Evolutionary conservation across 1,284 basidiomycete genomes (phyloP), one percentile per base, ranked within the genome.

Genomic region (Cryptococcus sp.): DNA sequence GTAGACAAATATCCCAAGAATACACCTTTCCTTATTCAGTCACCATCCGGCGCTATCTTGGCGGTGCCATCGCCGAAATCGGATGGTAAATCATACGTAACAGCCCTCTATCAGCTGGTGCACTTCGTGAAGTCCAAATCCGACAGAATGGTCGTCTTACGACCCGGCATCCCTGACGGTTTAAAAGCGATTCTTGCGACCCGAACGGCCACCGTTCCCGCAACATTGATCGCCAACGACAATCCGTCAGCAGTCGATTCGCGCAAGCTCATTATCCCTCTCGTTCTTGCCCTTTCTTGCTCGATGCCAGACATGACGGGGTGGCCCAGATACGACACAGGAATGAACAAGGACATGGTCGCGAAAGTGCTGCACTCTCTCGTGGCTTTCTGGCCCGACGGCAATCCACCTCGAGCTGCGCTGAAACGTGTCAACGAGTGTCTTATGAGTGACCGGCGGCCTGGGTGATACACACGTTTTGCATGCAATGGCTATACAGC

Each of bases 361-460:
- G 69, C 74, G 0, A 55, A 59, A 26, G 52, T 59, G 17, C 61
- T 79, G 10, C 75, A 78, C 50, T 50, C 52, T 41, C 63, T 79
- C 17, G 67, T 78, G 6, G 56, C 73, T 2, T 64, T 70, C 0
- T 74, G 77, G 72, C 76, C 75, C 0, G 72, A 76, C 54, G 74
- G 72, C 5, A 79, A 79, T 54, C 75, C 75, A 1, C 70, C 75
- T 19, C 58, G 76, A 16, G 70, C 72, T 0, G 73, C 73, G 1
- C 51, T 79, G 50, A 77, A 74, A 58, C 49, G 76, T 37, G 66
- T 77, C 50, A 79, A 79, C 59, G 75, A 78, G 64, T 69, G 73
- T 49, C 59, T 76, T 20, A 77, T 79, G 70, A 66, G 69, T 26
- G 54, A 48, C 15, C 45, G 54, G 29, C 46, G 20, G 3, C 41